These are phyloP conservation scores for Pseudomonodictys pantanalensis DNA, from an alignment of 495 filamentous ascomycete genomes.

Conservation along the genomic window DNA sequence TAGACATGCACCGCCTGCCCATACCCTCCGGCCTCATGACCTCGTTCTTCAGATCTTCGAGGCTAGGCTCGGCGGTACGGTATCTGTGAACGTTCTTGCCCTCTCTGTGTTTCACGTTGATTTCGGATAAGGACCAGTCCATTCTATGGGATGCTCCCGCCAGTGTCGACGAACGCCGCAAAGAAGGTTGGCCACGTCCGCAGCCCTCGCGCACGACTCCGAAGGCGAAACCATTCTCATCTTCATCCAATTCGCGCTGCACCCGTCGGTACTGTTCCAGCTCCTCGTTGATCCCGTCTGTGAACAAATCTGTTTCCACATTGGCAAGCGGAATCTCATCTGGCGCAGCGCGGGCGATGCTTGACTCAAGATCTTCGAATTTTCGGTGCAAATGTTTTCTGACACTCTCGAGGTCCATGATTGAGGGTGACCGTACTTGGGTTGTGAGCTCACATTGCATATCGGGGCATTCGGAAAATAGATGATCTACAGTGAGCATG, in stretches of 20 bases:
- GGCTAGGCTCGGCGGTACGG: not conserved
- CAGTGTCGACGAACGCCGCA: not conserved
- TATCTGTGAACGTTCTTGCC: constrained; percentile 8
- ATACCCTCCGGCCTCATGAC: not conserved
- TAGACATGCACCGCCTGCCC: not conserved
- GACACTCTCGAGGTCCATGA: not conserved
- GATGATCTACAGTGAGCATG: constrained; percentile 13
- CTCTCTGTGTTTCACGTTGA: not conserved
- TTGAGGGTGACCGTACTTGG: not conserved
- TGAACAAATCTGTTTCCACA: not conserved
- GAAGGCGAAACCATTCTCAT: not conserved
- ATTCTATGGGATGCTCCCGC: not conserved
- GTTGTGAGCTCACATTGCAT: not conserved
- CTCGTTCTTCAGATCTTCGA: constrained; percentile 1
- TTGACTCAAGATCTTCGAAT: constrained; percentile 1
- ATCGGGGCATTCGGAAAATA: not conserved
- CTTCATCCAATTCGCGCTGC: not conserved
- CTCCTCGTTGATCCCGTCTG: not conserved
- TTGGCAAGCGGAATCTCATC: constrained; percentile 1
- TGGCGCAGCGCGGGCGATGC: constrained; percentile 1
- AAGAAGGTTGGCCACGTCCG: not conserved
- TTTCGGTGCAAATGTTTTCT: not conserved
- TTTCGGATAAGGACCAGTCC: constrained; percentile 15
- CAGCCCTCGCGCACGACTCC: not conserved
- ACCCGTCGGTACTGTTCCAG: constrained; percentile 4